Conservation (phyloP, 2,329 filamentous ascomycete genomes). For the Fusarium hainanense region DNA sequence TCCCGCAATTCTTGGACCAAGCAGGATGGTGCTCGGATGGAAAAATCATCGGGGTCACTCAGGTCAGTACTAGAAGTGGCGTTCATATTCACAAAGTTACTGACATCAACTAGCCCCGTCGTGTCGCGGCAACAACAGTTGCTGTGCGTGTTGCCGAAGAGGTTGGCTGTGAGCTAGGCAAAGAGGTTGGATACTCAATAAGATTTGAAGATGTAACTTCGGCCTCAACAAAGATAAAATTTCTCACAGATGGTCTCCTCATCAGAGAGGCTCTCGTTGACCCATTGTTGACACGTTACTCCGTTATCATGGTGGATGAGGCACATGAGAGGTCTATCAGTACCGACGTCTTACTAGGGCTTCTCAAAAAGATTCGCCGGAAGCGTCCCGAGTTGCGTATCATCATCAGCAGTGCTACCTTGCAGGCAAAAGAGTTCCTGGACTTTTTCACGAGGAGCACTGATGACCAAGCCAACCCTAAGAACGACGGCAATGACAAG, state of each 20-base stretch:
- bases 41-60: slow-evolving; percentile 87
- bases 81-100: slow-evolving; percentile 14
- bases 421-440: slow-evolving; percentile 89
- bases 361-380: slow-evolving; percentile 90
- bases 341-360: slow-evolving; percentile 88
- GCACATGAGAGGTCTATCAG: slow-evolving; percentile 94
- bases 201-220: slow-evolving; percentile 93
- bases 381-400: slow-evolving; percentile 84
- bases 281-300: slow-evolving; percentile 89
- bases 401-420: slow-evolving; percentile 91
- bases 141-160: slow-evolving; percentile 91
- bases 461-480: slow-evolving; percentile 50
- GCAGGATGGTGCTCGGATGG: slow-evolving; percentile 90
- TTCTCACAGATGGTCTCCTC: slow-evolving; percentile 91
- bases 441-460: slow-evolving; percentile 73
- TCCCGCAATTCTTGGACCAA: slow-evolving; percentile 89
- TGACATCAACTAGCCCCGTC: slow-evolving; percentile 73
- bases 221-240: slow-evolving; percentile 87
- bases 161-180: slow-evolving; percentile 84
- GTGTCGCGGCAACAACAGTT: slow-evolving; percentile 91
- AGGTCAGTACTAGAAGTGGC: slow-evolving; percentile 66
- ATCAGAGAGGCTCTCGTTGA: slow-evolving; percentile 94
- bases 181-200: slow-evolving; percentile 94
- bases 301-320: slow-evolving; percentile 97
- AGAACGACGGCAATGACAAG: slow-evolving; percentile 45